Evolutionary conservation across 2,329 filamentous ascomycete genomes (phyloP), one percentile per base, ranked within the genome.

Genomic region (Moelleriella libera): DNA sequence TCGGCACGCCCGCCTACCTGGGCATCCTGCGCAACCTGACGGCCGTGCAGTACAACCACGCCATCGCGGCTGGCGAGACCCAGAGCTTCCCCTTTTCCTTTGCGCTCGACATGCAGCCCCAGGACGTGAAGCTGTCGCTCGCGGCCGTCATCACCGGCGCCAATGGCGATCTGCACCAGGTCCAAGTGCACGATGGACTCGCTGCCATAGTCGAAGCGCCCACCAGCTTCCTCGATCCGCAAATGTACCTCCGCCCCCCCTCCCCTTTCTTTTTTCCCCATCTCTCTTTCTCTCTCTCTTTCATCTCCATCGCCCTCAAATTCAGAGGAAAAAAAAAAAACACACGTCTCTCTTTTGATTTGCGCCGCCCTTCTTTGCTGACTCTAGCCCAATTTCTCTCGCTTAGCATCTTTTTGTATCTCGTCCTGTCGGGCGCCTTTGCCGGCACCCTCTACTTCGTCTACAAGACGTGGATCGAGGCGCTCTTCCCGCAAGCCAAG

Each of bases 391-490:
- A 8, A 8, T 39, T 1, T 12, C 9, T 39, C 12, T 39, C 9
- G 34, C 12, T 39, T 48, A 97, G 92, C 63, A 88, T 97, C 70
- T 98, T 98, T 81, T 81, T 98, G 53, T 97, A 97, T 74, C 75
- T 95, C 63, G 82, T 97, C 73, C 84, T 98, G 57, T 73, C 83
- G 47, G 82, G 76, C 52, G 78, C 75, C 53, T 94, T 94, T 63
- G 80, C 69, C 54, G 88, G 85, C 52, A 88, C 83, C 47, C 78
- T 84, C 63, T 96, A 90, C 80, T 95, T 95, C 68, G 88, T 96
- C 70, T 98, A 98, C 79, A 92, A 84, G 73, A 94, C 90, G 60
- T 97, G 90, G 88, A 85, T 98, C 68, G 86, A 88, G 59, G 83
- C 88, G 11, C 85, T 98, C 63, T 95, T 97, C 75, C 90, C 92